Evolutionary conservation across 2,329 filamentous ascomycete species (phyloP).

Genomic region (Penicillium sp.): DNA sequence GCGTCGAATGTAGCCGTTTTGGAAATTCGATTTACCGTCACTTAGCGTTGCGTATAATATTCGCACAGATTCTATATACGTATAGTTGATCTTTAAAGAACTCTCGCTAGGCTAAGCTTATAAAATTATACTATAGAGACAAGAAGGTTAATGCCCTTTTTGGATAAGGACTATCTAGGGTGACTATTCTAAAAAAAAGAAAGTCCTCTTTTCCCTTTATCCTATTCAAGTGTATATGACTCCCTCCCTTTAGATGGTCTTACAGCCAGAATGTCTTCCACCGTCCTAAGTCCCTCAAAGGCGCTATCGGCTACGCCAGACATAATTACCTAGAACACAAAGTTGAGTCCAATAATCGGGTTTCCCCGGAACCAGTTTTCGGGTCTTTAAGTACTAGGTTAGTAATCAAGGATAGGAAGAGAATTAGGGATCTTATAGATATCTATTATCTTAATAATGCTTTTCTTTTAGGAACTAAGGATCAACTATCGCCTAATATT

Average conservation of each 20-base stretch:
- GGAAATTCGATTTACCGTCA: too few relatives aligned
- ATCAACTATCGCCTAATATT: conserved; percentile 21
- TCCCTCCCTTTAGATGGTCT: conserved; percentile 20
- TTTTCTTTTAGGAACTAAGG: conserved; percentile 25
- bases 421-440: conserved; percentile 9
- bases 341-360: conserved; percentile 21
- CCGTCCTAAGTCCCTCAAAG: conserved; percentile 21
- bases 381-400: not conserved
- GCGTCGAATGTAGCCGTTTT: not conserved
- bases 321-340: conserved; percentile 28
- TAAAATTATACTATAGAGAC: conserved; percentile 20
- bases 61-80: conserved; percentile 18
- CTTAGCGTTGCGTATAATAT: too few relatives aligned
- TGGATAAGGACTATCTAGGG: conserved; percentile 6
- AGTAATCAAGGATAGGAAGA: not conserved
- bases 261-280: conserved; percentile 19
- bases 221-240: conserved; percentile 22
- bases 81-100: conserved; percentile 16
- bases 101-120: conserved; percentile 12
- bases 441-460: conserved; percentile 13
- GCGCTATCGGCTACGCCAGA: conserved; percentile 20
- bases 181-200: conserved; percentile 22
- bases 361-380: conserved; percentile 27
- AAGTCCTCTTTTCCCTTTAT: conserved; percentile 8
- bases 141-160: conserved; percentile 18